These are phyloP conservation scores for Eucalyptus rudis DNA, from an alignment of 345 rosid genomes.

Conservation along the genomic window DNA sequence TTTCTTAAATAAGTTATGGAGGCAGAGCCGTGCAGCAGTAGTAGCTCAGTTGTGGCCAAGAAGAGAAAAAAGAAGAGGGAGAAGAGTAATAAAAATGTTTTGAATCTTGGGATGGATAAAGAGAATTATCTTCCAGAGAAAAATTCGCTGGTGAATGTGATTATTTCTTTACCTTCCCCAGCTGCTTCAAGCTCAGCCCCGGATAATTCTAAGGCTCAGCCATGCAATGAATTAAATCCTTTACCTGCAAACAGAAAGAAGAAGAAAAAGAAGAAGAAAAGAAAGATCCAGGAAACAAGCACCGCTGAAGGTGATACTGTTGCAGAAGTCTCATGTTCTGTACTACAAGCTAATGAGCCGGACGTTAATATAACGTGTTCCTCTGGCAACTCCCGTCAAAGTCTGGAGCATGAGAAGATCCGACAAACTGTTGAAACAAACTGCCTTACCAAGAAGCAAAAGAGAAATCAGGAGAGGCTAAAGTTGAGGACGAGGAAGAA, in stretches of 20 bases:
- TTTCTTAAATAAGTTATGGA: background rate
- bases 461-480: background rate
- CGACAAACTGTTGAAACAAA: background rate
- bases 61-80: background rate
- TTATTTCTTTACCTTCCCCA: background rate
- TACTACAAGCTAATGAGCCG: background rate
- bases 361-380: background rate
- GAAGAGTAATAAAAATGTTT: background rate
- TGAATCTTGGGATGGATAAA: background rate
- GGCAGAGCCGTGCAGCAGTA: background rate
- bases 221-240: background rate
- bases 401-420: background rate
- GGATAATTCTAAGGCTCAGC: background rate
- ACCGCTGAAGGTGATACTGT: background rate
- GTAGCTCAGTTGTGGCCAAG: background rate
- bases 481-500: background rate
- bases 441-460: background rate
- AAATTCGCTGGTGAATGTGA: background rate
- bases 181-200: background rate
- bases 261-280: background rate
- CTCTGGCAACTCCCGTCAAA: background rate
- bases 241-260: background rate
- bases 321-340: background rate
- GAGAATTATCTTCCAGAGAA: background rate
- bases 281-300: background rate